phyloP scores from a whole-genome alignment of 2,329 filamentous ascomycete species.

The Aureobasidium sp. region DNA sequence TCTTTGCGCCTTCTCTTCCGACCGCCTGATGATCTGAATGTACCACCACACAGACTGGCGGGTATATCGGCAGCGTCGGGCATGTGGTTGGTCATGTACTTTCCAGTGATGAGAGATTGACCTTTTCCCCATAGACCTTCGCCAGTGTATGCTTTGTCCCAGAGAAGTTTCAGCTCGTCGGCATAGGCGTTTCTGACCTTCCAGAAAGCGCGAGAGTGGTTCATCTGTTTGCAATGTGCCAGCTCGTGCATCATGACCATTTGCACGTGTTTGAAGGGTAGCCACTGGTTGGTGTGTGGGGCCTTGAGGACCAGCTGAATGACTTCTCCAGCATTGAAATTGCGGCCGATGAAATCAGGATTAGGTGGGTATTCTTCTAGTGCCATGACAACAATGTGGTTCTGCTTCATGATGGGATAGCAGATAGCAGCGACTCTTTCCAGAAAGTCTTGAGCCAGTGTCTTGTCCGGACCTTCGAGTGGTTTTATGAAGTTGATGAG shows the following conservation, averaged over 20 bases:
- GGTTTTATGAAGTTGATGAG: slow-evolving; percentile 82
- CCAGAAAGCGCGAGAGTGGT: slow-evolving; percentile 77
- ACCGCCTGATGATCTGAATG: slow-evolving; percentile 51
- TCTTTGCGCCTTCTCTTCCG: slow-evolving; percentile 47
- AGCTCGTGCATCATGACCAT: slow-evolving; percentile 96
- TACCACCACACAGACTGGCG: slow-evolving; percentile 71
- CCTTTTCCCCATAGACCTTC: slow-evolving; percentile 80
- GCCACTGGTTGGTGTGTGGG: slow-evolving; percentile 51
- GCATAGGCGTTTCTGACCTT: slow-evolving; percentile 66
- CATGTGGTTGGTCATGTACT: slow-evolving; percentile 53
- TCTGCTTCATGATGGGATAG: slow-evolving; percentile 47
- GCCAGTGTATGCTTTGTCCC: slow-evolving; percentile 62
- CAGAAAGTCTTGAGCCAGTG: slow-evolving; percentile 58
- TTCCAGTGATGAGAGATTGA: slow-evolving; percentile 50
- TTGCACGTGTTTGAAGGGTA: slow-evolving; percentile 75
- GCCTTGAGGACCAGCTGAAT: slow-evolving; percentile 76
- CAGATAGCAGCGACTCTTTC: slow-evolving; percentile 76
- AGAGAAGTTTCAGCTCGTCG: slow-evolving; percentile 60
- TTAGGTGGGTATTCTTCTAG: slow-evolving; percentile 79
- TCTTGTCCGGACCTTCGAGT: slow-evolving; percentile 47
- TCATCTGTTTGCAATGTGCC: slow-evolving; percentile 87
- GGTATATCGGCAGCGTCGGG: slow-evolving; percentile 36
- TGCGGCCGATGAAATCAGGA: slow-evolving; percentile 73
- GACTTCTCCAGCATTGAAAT: slow-evolving; percentile 84
- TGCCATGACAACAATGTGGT: slow-evolving; percentile 38